phyloP scores from a whole-genome alignment of 768 basidiomycete species.

The Suillus ampliporus region DNA sequence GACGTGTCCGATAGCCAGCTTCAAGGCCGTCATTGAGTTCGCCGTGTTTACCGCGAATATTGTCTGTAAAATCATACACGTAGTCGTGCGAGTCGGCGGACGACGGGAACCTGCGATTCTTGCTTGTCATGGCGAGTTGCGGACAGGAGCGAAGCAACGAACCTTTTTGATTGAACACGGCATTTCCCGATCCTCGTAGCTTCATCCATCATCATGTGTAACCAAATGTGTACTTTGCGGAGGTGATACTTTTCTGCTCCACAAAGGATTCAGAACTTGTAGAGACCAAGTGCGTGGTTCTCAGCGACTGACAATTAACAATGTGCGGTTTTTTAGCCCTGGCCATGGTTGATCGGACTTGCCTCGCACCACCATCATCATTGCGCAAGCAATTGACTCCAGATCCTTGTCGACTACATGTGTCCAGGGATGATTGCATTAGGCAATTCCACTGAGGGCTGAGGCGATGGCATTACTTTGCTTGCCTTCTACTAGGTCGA shows the following conservation, averaged over 20 bases:
- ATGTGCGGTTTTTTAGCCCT: neutral
- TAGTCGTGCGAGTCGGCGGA: constrained; percentile 24
- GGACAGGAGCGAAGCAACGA: neutral
- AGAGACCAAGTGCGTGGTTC: neutral
- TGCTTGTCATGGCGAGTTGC: constrained; percentile 28
- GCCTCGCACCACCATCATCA: neutral
- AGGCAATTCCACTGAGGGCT: neutral
- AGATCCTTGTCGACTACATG: neutral
- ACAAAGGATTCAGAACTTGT: neutral
- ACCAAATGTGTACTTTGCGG: neutral
- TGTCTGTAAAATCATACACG: constrained; percentile 21
- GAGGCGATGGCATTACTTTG: constrained; percentile 1
- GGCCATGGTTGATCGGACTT: constrained; percentile 1
- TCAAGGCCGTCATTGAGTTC: constrained; percentile 18
- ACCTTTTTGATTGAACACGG: neutral
- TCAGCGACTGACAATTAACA: neutral
- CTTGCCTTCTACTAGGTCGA: neutral
- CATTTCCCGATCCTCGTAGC: neutral
- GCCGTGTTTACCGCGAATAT: constrained; percentile 22
- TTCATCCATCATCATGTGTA: too few relatives aligned
- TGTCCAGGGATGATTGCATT: constrained; percentile 1
- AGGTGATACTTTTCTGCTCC: neutral
- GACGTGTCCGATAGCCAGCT: constrained; percentile 36
- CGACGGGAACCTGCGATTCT: constrained; percentile 11
- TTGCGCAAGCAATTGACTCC: neutral